phyloP scores from a whole-genome alignment of 495 filamentous ascomycete species.

The Lophiostoma macrostomum region DNA sequence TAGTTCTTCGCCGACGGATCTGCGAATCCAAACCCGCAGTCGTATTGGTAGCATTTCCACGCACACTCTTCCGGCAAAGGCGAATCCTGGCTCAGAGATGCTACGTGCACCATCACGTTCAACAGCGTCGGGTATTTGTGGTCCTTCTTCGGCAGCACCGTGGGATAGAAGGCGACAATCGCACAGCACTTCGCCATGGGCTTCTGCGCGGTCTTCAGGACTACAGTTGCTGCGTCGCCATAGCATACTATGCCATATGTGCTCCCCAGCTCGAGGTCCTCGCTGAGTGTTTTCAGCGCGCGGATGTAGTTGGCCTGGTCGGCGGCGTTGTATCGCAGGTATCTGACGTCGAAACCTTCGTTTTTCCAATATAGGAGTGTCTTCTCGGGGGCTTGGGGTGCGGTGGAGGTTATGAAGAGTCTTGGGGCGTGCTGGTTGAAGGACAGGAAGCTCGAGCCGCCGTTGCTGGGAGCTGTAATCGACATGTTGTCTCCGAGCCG shows the following conservation, averaged over 20 bases:
- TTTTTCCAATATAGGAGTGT: conserved; percentile 16
- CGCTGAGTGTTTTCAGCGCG: conserved; percentile 18
- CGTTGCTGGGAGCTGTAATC: background rate
- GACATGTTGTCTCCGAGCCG: conserved; percentile 4
- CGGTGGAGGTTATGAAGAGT: conserved; percentile 13
- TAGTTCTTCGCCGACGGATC: conserved; percentile 53
- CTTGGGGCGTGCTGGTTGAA: conserved; percentile 20
- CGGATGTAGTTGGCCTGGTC: conserved; percentile 14
- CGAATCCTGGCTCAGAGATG: conserved; percentile 34
- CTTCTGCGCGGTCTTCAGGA: conserved; percentile 54
- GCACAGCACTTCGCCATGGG: conserved; percentile 50
- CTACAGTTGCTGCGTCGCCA: conserved; percentile 57
- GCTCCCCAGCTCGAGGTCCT: conserved; percentile 37
- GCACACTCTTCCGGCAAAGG: conserved; percentile 31
- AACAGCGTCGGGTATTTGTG: conserved; percentile 50
- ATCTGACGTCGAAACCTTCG: conserved; percentile 29
- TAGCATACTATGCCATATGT: conserved; percentile 38
- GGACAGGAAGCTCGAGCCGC: conserved; percentile 19
- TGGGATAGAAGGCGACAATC: conserved; percentile 61
- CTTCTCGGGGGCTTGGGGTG: conserved; percentile 11
- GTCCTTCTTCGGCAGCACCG: conserved; percentile 49
- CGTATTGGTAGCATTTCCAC: conserved; percentile 27
- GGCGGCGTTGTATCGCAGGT: conserved; percentile 25
- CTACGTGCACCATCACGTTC: conserved; percentile 54
- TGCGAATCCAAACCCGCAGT: conserved; percentile 52